These are phyloP conservation scores for Pedinophyceae sp. DNA, from an alignment of 139 green algal genomes.

Conservation along the genomic window DNA sequence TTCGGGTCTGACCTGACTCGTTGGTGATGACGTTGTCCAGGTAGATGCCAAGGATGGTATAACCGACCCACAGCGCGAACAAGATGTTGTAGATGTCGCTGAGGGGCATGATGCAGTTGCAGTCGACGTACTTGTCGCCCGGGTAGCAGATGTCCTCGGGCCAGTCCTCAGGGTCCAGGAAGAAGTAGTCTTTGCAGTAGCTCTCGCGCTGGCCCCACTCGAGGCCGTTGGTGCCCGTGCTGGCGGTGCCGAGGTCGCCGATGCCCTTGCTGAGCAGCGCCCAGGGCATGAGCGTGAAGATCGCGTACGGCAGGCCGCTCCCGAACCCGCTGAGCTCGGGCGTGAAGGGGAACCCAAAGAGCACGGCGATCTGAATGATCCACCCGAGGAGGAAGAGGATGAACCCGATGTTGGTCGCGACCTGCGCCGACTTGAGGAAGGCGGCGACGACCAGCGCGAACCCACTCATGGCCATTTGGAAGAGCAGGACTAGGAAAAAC, in stretches of 20 bases:
- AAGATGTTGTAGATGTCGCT: conserved; percentile 26
- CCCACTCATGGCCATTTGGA: conserved; percentile 55
- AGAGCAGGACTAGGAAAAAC: conserved; percentile 85
- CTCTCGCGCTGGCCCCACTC: conserved; percentile 23
- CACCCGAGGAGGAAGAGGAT: conserved; percentile 77
- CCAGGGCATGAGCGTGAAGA: conserved; percentile 70
- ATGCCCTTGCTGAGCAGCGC: conserved; percentile 63
- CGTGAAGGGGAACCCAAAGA: conserved; percentile 50
- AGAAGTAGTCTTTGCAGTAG: conserved; percentile 40
- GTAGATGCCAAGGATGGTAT: conserved; percentile 67
- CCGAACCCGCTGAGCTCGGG: conserved; percentile 25
- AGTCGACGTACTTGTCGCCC: conserved; percentile 29
- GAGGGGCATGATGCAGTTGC: conserved; percentile 49
- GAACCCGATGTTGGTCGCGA: conserved; percentile 74
- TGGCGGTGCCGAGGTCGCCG: conserved; percentile 43
- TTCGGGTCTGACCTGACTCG: conserved; percentile 24
- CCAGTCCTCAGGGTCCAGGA: conserved; percentile 13
- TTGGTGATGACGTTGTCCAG: conserved; percentile 81
- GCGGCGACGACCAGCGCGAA: conserved; percentile 52
- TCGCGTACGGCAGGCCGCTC: conserved; percentile 16
- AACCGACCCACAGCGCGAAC: conserved; percentile 34
- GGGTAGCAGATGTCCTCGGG: conserved; percentile 14
- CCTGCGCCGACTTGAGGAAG: conserved; percentile 36
- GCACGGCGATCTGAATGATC: conserved; percentile 33
- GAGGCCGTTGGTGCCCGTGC: conserved; percentile 16